Evolutionary conservation across 148 eudicot genomes (phyloP).

Genomic region (Beta vulgaris): DNA sequence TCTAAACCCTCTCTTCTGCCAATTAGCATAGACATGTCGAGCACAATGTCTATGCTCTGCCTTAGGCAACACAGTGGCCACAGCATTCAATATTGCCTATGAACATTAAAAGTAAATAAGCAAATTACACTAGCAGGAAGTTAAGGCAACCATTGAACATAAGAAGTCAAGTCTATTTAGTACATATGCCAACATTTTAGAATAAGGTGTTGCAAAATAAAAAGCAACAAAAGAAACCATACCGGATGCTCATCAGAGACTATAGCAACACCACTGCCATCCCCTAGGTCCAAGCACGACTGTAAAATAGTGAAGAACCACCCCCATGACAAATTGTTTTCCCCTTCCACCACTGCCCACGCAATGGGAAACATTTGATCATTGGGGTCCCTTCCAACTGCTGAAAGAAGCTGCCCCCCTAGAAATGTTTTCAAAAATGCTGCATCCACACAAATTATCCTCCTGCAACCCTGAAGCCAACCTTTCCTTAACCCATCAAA

Average conservation of each 20-base stretch:
- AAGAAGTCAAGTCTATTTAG: background rate
- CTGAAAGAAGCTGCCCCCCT: background rate
- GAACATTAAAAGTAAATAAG: too few relatives aligned
- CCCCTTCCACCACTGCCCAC: background rate
- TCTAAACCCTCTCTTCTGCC: background rate
- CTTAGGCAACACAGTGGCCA: background rate
- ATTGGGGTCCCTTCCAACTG: conserved; percentile 5
- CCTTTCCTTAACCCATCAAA: background rate
- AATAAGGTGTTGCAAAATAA: background rate
- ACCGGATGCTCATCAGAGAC: background rate
- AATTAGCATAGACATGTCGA: background rate
- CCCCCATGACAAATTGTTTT: background rate
- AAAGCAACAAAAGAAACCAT: background rate
- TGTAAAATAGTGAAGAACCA: background rate
- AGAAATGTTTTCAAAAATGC: background rate
- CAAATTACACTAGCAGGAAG: background rate
- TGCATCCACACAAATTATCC: background rate
- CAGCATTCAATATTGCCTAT: background rate
- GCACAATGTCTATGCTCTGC: too few relatives aligned
- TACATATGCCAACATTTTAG: too few relatives aligned
- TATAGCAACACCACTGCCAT: background rate
- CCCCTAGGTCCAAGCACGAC: background rate
- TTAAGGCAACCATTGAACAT: too few relatives aligned
- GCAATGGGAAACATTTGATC: conserved; percentile 13
- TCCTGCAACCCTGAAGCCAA: background rate